Base-by-base conservation (phyloP, 768 basidiomycete species). In the Porphyrellus cyaneotinctus region DNA sequence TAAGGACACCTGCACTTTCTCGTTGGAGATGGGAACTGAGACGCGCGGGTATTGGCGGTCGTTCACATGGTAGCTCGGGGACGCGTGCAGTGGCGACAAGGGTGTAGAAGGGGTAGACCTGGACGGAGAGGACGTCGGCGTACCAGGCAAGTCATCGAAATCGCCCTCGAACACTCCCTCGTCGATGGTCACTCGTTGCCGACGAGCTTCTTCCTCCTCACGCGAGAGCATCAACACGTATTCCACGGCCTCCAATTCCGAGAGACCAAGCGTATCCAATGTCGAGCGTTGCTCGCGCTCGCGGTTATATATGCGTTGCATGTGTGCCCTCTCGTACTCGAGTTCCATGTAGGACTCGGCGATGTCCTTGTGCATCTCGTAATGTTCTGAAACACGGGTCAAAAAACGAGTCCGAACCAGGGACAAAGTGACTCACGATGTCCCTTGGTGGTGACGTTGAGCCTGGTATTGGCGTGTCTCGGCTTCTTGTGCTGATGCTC, bases 221-320 rank as follows among this genome's bases (percentile, higher is more conserved):
- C 87, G 82, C 56, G 88, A 91, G 57, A 92, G 77, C 88, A 92
- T 92, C 42, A 93, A 65, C 0, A 84, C 77, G 58, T 93, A 93
- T 61, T 90, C 86, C 24, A 92, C 71, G 1, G 85, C 88, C 60
- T 90, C 90, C 2, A 69, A 68, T 60, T 93, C 90, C 51, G 76
- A 83, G 36, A 92, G 69, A 3, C 91, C 90, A 4, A 93, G 76
- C n/a, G 70, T 68, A 31, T 81, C 74, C 22, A 91, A 65, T 12
- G 77, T 75, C 2, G 74, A 73, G 13, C 71, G 70, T 56, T 92
- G 87, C 57, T 83, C 85, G 23, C 73, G 72, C 54, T 81, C 80
- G 31, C 79, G 75, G 0, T 76, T 75, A 57, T 77, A 72, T 3
- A 64, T 65, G 15, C 68, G 70, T 39, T 72, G 71, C 1, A 58